Evolutionary conservation across 495 filamentous ascomycete genomes (phyloP).

Genomic region (Neurospora sp.): DNA sequence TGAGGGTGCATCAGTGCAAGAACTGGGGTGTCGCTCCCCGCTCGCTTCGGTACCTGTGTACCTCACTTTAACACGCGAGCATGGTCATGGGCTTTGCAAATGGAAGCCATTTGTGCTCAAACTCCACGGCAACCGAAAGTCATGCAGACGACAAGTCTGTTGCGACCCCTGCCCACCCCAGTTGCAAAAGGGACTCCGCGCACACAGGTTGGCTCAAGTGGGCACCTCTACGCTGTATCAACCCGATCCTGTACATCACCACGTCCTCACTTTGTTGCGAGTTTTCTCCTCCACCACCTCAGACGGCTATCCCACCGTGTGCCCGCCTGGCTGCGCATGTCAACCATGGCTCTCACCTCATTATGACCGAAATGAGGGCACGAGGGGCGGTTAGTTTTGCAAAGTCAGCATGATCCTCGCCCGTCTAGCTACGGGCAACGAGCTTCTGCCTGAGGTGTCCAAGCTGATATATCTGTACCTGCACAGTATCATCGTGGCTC

Average conservation of each 20-base stretch:
- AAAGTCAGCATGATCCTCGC: background rate
- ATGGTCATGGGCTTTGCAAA: background rate
- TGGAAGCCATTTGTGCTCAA: background rate
- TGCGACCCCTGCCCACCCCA: background rate
- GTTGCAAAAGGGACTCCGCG: background rate
- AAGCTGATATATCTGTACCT: background rate
- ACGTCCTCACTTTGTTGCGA: background rate
- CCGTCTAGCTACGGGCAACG: background rate
- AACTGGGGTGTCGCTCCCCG: background rate
- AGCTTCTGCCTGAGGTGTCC: background rate
- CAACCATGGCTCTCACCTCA: background rate
- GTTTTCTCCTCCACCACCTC: background rate
- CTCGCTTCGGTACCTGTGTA: background rate
- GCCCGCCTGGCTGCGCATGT: background rate
- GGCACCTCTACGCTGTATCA: background rate
- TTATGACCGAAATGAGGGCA: background rate
- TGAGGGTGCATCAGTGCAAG: background rate
- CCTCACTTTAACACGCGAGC: background rate
- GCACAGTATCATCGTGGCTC: background rate
- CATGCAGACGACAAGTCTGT: background rate
- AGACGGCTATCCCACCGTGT: background rate
- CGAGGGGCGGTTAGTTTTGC: background rate
- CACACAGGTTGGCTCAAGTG: background rate
- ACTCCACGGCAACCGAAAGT: background rate
- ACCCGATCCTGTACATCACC: background rate